Conservation (phyloP, 1,284 basidiomycete genomes). For the Melampsora abietis-canadensis region DNA sequence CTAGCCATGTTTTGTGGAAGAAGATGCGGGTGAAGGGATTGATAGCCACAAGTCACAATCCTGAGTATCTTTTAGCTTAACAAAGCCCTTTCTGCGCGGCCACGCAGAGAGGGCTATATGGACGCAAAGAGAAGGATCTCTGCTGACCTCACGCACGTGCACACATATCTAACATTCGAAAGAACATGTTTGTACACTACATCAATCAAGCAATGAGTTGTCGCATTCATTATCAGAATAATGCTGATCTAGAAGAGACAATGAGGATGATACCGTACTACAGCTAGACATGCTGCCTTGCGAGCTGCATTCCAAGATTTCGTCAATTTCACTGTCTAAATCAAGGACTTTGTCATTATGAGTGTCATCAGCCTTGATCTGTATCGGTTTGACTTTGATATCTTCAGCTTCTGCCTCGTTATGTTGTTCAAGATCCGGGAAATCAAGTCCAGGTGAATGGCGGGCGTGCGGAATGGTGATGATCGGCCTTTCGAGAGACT, state of each 20-base stretch:
- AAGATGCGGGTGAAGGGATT: no score
- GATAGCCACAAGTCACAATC: no score
- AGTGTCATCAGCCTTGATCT: not conserved
- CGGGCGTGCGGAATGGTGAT: not conserved
- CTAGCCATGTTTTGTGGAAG: no score
- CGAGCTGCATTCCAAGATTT: slow-evolving; percentile 3
- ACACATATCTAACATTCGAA: no score
- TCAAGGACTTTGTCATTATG: not conserved
- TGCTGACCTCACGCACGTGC: no score
- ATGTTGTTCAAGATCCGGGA: not conserved
- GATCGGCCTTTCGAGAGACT: not conserved
- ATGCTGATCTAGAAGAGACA: slow-evolving; percentile 1
- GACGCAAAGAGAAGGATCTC: no score
- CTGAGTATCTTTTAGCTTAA: no score
- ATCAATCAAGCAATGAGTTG: no score
- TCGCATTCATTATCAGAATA: not conserved
- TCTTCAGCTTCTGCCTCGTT: not conserved
- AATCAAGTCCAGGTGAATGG: not conserved
- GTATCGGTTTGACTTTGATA: not conserved
- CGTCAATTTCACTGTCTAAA: slow-evolving; percentile 4
- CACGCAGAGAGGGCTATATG: no score
- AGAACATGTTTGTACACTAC: no score
- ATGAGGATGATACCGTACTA: not conserved
- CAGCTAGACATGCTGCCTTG: not conserved
- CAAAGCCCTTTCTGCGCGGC: no score